These are phyloP conservation scores for Talaromyces islandicus DNA, from an alignment of 2,329 filamentous ascomycete genomes.

Conservation along the genomic window DNA sequence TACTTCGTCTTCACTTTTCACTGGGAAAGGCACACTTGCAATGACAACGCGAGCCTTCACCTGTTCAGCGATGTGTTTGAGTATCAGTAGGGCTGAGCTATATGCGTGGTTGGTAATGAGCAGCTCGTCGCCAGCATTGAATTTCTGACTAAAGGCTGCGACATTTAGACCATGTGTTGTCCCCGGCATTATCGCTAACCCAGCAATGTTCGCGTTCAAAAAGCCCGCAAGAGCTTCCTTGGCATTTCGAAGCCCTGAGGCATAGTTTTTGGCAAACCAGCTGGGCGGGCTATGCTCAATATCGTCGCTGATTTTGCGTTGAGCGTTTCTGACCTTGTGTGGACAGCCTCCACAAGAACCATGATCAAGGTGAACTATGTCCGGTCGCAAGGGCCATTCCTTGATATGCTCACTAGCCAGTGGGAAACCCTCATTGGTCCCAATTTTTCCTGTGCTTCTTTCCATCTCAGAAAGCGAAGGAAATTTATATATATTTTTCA, in stretches of 20 bases:
- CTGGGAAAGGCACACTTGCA: background rate
- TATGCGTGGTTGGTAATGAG: background rate
- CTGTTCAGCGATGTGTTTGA: background rate
- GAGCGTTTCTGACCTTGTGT: background rate
- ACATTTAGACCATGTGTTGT: background rate
- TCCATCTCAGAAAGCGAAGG: background rate
- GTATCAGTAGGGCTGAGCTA: background rate
- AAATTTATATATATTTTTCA: background rate
- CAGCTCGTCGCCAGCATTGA: background rate
- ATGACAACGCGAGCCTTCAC: background rate
- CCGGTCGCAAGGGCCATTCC: background rate
- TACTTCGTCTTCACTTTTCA: background rate
- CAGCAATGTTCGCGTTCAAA: background rate
- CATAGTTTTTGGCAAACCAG: background rate
- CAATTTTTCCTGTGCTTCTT: background rate
- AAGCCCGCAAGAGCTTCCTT: background rate
- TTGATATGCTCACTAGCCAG: background rate
- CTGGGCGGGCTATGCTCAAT: background rate
- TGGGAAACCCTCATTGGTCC: background rate
- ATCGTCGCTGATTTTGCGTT: background rate
- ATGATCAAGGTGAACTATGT: background rate
- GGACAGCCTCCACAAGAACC: background rate
- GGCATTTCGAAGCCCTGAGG: background rate
- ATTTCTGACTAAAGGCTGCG: background rate
- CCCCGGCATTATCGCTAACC: background rate